Evolutionary conservation across 2,329 filamentous ascomycete species (phyloP).

Genomic region (Akanthomyces dipterigenus): DNA sequence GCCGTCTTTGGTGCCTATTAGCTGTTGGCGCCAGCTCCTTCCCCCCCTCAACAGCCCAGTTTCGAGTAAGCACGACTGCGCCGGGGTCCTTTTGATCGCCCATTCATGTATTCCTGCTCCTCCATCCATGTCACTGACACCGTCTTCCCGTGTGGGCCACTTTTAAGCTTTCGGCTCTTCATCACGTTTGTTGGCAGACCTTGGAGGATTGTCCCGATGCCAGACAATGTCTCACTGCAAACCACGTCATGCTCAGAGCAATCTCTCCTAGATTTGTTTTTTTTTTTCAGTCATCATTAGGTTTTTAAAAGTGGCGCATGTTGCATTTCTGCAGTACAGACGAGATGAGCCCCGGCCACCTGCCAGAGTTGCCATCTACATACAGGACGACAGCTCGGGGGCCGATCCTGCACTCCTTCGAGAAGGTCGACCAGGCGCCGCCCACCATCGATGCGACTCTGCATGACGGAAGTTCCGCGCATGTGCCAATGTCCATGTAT

Average conservation of each 20-base stretch:
- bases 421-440: slow-evolving; percentile 3
- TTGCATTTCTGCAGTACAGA: background rate
- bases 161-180: background rate
- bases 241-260: background rate
- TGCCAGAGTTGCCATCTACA: background rate
- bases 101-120: background rate
- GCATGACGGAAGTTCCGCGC: background rate
- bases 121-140: too few species aligned
- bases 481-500: background rate
- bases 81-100: background rate
- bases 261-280: background rate
- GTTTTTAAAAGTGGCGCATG: background rate
- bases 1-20: too few species aligned
- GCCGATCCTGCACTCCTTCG: slow-evolving; percentile 3
- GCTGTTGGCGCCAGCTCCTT: background rate
- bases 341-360: background rate
- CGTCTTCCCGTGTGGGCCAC: background rate
- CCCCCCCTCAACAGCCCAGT: background rate
- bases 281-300: background rate
- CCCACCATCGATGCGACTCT: slow-evolving; percentile 1
- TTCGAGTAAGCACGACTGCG: background rate
- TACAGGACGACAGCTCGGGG: background rate
- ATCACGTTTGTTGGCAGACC: background rate
- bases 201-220: background rate
- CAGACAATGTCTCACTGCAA: slow-evolving; percentile 1